Evolutionary conservation across 140 eudicot genomes (phyloP).

Genomic region (Cichorium intybus): DNA sequence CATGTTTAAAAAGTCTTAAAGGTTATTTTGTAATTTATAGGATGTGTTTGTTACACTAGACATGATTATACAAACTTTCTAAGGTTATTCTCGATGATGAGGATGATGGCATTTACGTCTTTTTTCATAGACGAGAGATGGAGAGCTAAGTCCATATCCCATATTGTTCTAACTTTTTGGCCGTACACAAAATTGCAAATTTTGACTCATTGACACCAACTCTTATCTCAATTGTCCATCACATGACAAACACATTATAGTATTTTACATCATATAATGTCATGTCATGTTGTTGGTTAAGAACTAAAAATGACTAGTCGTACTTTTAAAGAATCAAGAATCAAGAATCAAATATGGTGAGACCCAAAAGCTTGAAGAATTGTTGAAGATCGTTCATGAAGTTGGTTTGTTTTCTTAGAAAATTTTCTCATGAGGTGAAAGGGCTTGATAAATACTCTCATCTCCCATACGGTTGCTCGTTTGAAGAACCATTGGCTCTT

Average conservation of each 20-base stretch:
- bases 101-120: background rate
- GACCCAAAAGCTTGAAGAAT: conserved; percentile 51
- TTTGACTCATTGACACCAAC: background rate
- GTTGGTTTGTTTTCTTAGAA: conserved; percentile 49
- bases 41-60: background rate
- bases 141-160: background rate
- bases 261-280: too few relatives aligned
- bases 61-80: background rate
- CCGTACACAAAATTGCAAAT: background rate
- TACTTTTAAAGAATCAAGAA: conserved; percentile 87
- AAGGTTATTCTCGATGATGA: too few relatives aligned
- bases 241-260: too few relatives aligned
- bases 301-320: background rate
- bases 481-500: conserved; percentile 43
- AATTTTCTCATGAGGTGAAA: conserved; percentile 38
- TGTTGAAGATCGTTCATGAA: conserved; percentile 31
- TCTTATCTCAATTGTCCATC: background rate
- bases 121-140: background rate
- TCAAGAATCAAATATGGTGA: conserved; percentile 63
- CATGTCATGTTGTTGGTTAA: background rate
- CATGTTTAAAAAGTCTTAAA: background rate
- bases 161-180: background rate
- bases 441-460: conserved; percentile 57
- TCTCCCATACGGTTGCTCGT: conserved; percentile 28
- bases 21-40: conserved; percentile 3